Evolutionary conservation across 495 filamentous ascomycete genomes (phyloP), one percentile per base, ranked within the genome.

Genomic region (Hypoxylon crocopeplum): DNA sequence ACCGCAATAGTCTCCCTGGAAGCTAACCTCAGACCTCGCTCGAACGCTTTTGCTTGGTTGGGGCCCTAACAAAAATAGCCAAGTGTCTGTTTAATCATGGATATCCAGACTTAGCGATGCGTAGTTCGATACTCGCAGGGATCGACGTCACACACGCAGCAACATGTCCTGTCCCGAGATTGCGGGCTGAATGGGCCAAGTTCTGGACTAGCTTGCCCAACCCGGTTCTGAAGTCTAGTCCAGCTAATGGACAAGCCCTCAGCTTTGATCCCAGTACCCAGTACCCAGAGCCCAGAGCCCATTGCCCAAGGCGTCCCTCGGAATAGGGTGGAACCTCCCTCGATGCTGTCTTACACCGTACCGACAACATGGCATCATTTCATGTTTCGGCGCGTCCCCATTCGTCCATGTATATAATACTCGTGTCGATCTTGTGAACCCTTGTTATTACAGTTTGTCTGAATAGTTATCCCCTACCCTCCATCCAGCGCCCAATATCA

Each of bases 341-440:
- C 29, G 44, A 55, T 54, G 38, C 17, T 64, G 61, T 64, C 61
- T 64, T 48, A 64, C 61, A 56, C 48, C 32, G 19, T 22, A 32
- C 27, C 44, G 39, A 21, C 27, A 47, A 17, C 40, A 64, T 56
- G 45, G 45, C 49, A 55, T 64, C 54, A 55, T 56, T 19, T 16
- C 55, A 21, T 59, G 32, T 59, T 47, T 49, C 39, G 27, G 27
- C 21, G 39, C 29, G n/a, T 48, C 34, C 38, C 32, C 16, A 51
- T 59, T 64, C 34, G 32, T n/a, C 45, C n/a, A 33, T 37, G 59
- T 56, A 56, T 59, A 64, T 58, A 64, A 59, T 37, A 54, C 50
- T 50, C 59, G 24, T 51, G 61, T 56, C 50, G 55, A 64, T 64
- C 55, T 13, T 12, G 7, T 56, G 0, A 15, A 41, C 30, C 55